These are phyloP conservation scores for Psilocybe cyanescens DNA, from an alignment of 768 basidiomycete species.

Conservation along the genomic window DNA sequence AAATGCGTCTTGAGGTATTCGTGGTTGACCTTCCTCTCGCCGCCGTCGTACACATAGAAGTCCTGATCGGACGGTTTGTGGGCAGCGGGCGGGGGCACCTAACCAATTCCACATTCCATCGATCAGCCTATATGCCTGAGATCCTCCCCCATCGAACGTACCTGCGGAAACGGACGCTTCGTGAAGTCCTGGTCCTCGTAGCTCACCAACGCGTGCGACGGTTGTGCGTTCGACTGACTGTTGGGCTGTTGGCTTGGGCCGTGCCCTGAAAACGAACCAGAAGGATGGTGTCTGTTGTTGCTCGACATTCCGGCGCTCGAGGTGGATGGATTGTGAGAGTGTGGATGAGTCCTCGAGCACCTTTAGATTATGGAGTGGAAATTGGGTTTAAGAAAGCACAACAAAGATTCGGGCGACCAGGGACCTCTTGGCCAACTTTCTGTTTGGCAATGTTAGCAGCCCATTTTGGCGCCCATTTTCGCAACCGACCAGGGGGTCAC, in stretches of 20 bases:
- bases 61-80: constrained; percentile 72
- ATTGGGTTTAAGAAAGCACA: neutral
- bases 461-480: constrained; percentile 15
- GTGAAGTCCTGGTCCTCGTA: constrained; percentile 6
- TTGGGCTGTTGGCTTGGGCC: neutral
- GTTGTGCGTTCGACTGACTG: constrained; percentile 2
- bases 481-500: neutral
- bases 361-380: neutral
- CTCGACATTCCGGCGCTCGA: constrained; percentile 4
- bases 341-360: neutral
- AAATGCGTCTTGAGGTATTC: constrained; percentile 89
- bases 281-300: constrained; percentile 9
- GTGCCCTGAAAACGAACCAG: constrained; percentile 11
- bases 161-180: constrained; percentile 14
- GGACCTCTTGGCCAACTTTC: neutral
- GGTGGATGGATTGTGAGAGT: neutral
- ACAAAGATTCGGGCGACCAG: too few species aligned
- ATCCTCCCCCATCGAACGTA: neutral
- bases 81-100: constrained; percentile 75
- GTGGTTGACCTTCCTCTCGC: constrained; percentile 69
- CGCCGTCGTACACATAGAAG: constrained; percentile 61
- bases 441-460: constrained; percentile 19
- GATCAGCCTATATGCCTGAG: neutral
- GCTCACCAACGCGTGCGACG: neutral
- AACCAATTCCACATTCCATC: constrained; percentile 10